Evolutionary conservation across 305 asterid genomes (phyloP), one percentile per base, ranked within the genome.

Genomic region (Striga hermonthica): DNA sequence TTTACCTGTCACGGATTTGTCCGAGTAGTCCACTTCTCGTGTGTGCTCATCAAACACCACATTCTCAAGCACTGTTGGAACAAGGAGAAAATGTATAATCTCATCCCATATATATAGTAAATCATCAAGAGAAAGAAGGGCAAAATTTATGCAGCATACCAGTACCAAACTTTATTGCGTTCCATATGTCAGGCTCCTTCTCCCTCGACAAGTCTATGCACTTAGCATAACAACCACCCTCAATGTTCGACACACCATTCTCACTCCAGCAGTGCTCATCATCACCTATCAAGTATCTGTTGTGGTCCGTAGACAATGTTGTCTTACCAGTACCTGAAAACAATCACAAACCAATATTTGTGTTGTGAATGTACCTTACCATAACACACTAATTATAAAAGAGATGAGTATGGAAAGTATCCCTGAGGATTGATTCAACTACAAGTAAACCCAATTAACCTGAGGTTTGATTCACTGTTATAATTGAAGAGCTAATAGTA

Each of bases 241-340:
- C 98, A 8, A 93, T 90, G 74, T 93, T 93, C 0, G 98, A 90
- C 22, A 93, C 96, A 0, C 98, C 98, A 50, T 79, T 80, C 7
- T 84, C 95, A 55, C 97, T 86, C 98, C 98, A 92, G 69, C 98
- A 92, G 28, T 92, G 98, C 82, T 92, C 98, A 53, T 92, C 98
- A 28, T 92, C 98, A 70, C 98, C 98, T 43, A 92, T 87, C 74
- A 92, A 78, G 73, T 82, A 84, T 74, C 98, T 72, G 36, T 92
- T 92, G 60, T 82, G 95, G 54, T 91, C 96, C 0, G 98, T 91
- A 41, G 98, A 91, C 59, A 91, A 63, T 1, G 98, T 92, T 6
- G 98, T 90, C 77, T 92, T 92, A 28, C 98, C 98, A 62, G 98
- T 91, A 58, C 98, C 98, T 91, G 66, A 54, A 54, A 60, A 22